Evolutionary conservation across 2,329 filamentous ascomycete genomes (phyloP).

Genomic region (Colletotrichum brevisporum): DNA sequence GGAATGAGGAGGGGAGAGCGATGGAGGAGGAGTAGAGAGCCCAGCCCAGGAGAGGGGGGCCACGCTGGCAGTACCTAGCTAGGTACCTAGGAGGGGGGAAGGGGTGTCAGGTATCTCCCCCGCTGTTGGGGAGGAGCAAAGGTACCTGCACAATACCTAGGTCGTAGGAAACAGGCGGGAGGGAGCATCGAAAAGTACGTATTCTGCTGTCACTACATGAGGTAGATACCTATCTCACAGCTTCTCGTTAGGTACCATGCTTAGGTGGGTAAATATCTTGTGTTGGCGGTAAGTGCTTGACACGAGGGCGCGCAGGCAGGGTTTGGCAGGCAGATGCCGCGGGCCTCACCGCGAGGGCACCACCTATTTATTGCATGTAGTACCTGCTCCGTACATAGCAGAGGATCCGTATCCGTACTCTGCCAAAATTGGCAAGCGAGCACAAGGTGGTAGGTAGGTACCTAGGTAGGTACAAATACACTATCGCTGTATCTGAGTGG

Average conservation of each 20-base stretch:
- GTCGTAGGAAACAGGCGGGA: constrained; percentile 23
- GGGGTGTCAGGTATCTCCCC: constrained; percentile 17
- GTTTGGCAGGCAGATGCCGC: too few relatives aligned
- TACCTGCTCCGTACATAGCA: too few relatives aligned
- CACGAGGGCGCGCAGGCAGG: constrained; percentile 8
- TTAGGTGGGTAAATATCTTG: not conserved
- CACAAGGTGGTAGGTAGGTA: too few relatives aligned
- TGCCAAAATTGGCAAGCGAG: too few relatives aligned
- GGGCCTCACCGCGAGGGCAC: not conserved
- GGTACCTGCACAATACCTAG: too few relatives aligned
- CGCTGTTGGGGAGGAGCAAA: constrained; percentile 3
- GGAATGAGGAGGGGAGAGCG: not conserved
- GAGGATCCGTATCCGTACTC: too few relatives aligned
- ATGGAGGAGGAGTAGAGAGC: constrained; percentile 6
- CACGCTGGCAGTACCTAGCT: constrained; percentile 32
- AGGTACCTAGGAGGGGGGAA: constrained; percentile 3
- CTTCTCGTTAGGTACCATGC: too few relatives aligned
- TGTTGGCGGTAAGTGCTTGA: not conserved
- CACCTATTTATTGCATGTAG: too few relatives aligned
- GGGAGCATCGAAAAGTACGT: constrained; percentile 16
- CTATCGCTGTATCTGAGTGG: too few relatives aligned
- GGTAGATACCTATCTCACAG: not conserved
- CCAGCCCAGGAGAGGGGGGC: constrained; percentile 16
- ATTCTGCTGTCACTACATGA: not conserved
- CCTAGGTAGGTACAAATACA: too few relatives aligned